Percentiles rank a stretch among this genome's conserved stretches.
These are phyloP conservation scores for Diaporthe aspalathi DNA, from an alignment of 2,329 filamentous ascomycete species.

Conservation along the genomic window DNA sequence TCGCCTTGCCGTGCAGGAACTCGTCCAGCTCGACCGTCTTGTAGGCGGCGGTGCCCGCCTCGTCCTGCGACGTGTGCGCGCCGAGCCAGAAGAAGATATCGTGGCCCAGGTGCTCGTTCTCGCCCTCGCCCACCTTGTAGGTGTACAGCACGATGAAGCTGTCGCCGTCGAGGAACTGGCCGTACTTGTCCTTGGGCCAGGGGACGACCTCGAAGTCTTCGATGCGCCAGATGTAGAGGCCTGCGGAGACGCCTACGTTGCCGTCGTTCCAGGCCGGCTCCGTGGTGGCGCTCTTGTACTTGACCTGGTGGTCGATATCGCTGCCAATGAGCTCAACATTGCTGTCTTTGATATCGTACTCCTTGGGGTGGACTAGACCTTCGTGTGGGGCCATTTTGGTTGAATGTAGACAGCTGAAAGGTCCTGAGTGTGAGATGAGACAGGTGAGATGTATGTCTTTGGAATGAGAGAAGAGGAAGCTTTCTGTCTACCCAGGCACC, in stretches of 20 bases:
- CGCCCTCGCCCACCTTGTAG: slow-evolving; percentile 60
- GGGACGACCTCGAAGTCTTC: slow-evolving; percentile 74
- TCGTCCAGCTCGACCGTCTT: slow-evolving; percentile 79
- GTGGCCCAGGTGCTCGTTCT: slow-evolving; percentile 59
- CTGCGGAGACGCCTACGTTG: slow-evolving; percentile 61
- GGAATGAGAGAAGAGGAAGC: not conserved
- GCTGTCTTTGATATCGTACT: slow-evolving; percentile 76
- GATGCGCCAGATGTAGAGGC: slow-evolving; percentile 74
- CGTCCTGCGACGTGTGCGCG: slow-evolving; percentile 73
- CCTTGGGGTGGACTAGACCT: slow-evolving; percentile 70
- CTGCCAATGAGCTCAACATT: slow-evolving; percentile 75
- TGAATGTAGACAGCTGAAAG: not conserved
- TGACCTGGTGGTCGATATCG: slow-evolving; percentile 74
- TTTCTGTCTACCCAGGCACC: slow-evolving; percentile 2
- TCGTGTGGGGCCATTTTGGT: slow-evolving; percentile 68
- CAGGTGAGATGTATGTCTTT: not conserved
- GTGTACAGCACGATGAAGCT: slow-evolving; percentile 75
- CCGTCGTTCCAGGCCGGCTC: slow-evolving; percentile 77
- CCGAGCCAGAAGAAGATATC: slow-evolving; percentile 80
- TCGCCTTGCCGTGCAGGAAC: slow-evolving; percentile 70
- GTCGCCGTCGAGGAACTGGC: slow-evolving; percentile 74
- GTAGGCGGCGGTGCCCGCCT: slow-evolving; percentile 76
- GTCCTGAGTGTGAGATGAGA: not conserved
- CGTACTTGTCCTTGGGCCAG: slow-evolving; percentile 67
- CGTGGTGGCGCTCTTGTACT: slow-evolving; percentile 72